Evolutionary conservation across 257 asterid species (phyloP).

Genomic region (Salvia hispanica): DNA sequence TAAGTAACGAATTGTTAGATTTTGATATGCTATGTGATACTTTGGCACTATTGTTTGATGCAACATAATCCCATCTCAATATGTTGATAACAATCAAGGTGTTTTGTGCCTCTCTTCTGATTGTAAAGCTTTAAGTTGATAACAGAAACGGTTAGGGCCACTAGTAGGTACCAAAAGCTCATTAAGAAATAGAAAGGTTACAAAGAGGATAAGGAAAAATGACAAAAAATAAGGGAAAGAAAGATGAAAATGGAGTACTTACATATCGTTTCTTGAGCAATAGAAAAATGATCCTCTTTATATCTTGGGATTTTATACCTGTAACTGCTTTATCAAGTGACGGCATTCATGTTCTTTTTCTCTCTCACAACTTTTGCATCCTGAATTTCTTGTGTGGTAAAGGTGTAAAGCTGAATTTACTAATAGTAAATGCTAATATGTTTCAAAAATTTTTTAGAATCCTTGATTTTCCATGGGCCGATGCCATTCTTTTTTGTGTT

Average conservation of each 20-base stretch:
- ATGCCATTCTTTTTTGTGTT: neutral
- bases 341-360: conserved; percentile 4
- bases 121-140: conserved; percentile 3
- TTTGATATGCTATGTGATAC: conserved; percentile 7
- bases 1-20: conserved; percentile 19
- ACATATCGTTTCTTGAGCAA: conserved; percentile 3
- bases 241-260: conserved; percentile 8
- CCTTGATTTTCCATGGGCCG: neutral
- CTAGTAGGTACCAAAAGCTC: conserved; percentile 11
- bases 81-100: neutral
- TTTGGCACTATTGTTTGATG: conserved; percentile 13
- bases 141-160: conserved; percentile 1
- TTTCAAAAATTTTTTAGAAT: conserved; percentile 10
- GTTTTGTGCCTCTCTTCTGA: neutral
- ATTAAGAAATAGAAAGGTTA: neutral
- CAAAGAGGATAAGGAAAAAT: neutral
- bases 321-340: conserved; percentile 3
- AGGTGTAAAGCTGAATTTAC: conserved; percentile 11
- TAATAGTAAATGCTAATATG: conserved; percentile 4
- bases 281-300: neutral
- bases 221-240: neutral
- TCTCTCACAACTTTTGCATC: conserved; percentile 17
- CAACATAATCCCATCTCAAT: conserved; percentile 8
- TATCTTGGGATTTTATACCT: conserved; percentile 6
- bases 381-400: conserved; percentile 17